Conservation (phyloP, 2,329 filamentous ascomycete genomes). For the Aspergillus udagawae region DNA sequence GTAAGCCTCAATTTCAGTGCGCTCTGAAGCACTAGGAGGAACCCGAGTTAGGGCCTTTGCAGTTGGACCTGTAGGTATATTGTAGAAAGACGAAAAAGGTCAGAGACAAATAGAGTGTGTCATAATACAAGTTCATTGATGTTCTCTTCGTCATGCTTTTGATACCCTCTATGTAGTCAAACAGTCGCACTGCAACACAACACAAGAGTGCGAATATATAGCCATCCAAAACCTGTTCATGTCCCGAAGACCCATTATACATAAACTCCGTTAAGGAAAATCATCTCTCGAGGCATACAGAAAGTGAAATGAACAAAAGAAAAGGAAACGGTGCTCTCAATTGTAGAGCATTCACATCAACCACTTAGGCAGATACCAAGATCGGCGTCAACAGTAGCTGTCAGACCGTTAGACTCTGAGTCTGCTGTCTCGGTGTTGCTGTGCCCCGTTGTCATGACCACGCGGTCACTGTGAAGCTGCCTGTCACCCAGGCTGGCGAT, state of each 20-base stretch:
- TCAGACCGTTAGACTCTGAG: conserved; percentile 7
- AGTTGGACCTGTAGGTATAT: not conserved
- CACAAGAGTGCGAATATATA: not conserved
- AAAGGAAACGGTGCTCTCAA: not conserved
- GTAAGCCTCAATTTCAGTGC: not conserved
- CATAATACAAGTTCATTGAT: conserved; percentile 2
- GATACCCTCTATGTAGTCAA: conserved; percentile 3
- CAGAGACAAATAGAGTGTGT: not conserved
- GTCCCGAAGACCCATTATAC: not conserved
- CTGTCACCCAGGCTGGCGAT: conserved; percentile 5
- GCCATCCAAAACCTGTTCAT: not conserved
- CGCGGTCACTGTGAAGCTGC: not conserved
- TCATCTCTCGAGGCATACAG: not conserved
- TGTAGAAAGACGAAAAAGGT: not conserved
- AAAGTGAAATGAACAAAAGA: not conserved
- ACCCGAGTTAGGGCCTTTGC: not conserved
- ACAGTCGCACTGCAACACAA: conserved; percentile 1
- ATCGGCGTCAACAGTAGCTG: conserved; percentile 17
- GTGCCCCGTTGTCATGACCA: not conserved
- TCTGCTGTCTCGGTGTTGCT: conserved; percentile 4
- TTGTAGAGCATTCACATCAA: not conserved
- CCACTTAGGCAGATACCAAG: conserved; percentile 14
- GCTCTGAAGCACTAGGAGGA: not conserved
- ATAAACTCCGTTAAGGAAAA: not conserved
- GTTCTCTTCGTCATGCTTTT: conserved; percentile 8